Percentiles rank a stretch among this genome's conserved stretches.
Evolutionary conservation across 345 rosid genomes (phyloP).

Genomic region (Lepidium africanum): DNA sequence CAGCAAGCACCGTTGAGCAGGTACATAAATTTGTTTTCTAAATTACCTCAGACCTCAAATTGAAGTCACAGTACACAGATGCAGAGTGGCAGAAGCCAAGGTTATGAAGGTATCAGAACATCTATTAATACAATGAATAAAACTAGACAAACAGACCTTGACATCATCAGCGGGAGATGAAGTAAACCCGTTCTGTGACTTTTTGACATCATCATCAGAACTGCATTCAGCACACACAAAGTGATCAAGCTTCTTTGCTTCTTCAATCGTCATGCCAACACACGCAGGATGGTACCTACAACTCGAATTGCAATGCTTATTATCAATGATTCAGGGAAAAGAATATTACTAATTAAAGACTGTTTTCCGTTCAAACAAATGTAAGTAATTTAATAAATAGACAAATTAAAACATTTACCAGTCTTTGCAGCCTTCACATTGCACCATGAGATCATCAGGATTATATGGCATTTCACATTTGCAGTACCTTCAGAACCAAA

Average conservation of each 20-base stretch:
- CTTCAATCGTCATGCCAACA: constrained; percentile 75
- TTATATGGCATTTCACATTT: constrained; percentile 90
- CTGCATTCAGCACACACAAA: constrained; percentile 70
- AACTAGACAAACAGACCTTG: constrained; percentile 39
- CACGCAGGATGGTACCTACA: constrained; percentile 86
- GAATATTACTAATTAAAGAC: background rate
- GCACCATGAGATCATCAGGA: constrained; percentile 87
- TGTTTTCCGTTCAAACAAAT: background rate
- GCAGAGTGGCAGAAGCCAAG: background rate
- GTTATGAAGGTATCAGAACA: background rate
- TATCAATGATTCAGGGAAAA: constrained; percentile 4
- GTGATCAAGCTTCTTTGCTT: constrained; percentile 72
- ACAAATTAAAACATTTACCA: constrained; percentile 37
- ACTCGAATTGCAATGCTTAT: background rate
- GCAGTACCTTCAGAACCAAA: constrained; percentile 58
- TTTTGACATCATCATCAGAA: constrained; percentile 53
- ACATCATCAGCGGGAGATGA: constrained; percentile 48
- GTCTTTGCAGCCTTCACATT: constrained; percentile 84
- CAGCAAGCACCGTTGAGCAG: background rate
- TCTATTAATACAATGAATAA: background rate
- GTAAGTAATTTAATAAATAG: background rate
- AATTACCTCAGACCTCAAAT: constrained; percentile 1
- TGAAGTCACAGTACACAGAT: background rate
- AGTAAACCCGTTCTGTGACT: constrained; percentile 40
- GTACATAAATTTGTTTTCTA: background rate